A percentile compares a stretch with the other conserved stretches of the same genome.
phyloP scores from a whole-genome alignment of 2,329 filamentous ascomycete species.

The Xylaria sp. region DNA sequence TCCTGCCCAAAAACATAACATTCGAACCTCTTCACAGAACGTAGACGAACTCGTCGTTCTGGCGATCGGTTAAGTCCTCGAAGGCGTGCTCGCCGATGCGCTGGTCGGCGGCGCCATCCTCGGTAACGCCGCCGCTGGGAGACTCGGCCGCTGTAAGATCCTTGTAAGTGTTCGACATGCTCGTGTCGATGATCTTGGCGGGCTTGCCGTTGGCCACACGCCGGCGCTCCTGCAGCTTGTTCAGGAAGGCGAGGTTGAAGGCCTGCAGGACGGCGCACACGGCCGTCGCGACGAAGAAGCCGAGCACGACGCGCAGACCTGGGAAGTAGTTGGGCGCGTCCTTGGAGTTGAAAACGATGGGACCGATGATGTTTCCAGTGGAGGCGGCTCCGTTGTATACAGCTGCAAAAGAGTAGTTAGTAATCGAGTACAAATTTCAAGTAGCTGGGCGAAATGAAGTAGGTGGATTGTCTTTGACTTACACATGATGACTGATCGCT shows the following conservation, averaged over 20 bases:
- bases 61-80: slow-evolving; percentile 66
- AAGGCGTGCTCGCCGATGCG: slow-evolving; percentile 57
- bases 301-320: slow-evolving; percentile 61
- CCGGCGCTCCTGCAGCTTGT: slow-evolving; percentile 60
- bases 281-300: slow-evolving; percentile 59
- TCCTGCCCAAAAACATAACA: no score
- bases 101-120: slow-evolving; percentile 5
- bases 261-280: slow-evolving; percentile 60
- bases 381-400: slow-evolving; percentile 67
- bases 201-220: slow-evolving; percentile 65
- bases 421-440: no score
- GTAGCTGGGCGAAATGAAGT: neutral
- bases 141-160: slow-evolving; percentile 41
- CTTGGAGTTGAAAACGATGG: slow-evolving; percentile 62
- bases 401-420: slow-evolving; percentile 30
- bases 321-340: slow-evolving; percentile 65
- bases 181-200: slow-evolving; percentile 62
- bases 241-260: slow-evolving; percentile 59
- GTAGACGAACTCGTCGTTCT: slow-evolving; percentile 70
- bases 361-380: slow-evolving; percentile 70
- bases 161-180: slow-evolving; percentile 62
- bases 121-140: slow-evolving; percentile 65
- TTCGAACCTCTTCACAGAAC: slow-evolving; percentile 25
- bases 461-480: slow-evolving; percentile 1
- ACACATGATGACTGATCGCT: slow-evolving; percentile 68